phyloP scores from a whole-genome alignment of 78 protist species.

The Salpingoeca rosetta region DNA sequence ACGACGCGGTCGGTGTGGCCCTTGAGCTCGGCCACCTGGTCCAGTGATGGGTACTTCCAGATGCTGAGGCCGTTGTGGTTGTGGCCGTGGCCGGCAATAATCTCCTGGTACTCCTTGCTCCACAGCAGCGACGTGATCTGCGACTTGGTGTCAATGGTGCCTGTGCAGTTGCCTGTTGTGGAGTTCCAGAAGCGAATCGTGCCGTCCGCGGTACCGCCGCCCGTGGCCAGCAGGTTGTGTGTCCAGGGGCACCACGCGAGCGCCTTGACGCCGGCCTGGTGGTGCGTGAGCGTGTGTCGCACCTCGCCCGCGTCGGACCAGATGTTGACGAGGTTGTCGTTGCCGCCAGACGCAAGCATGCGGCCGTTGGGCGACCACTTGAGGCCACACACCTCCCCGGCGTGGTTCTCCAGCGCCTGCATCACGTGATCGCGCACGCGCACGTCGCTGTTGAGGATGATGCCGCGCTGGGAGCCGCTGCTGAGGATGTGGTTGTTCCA shows the following conservation, averaged over 20 bases:
- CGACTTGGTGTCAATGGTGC: constrained; percentile 79
- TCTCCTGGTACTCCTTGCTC: constrained; percentile 76
- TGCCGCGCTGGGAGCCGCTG: constrained; percentile 79
- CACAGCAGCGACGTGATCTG: constrained; percentile 94
- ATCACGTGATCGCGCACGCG: constrained; percentile 66
- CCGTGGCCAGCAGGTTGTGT: constrained; percentile 87
- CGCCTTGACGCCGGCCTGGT: constrained; percentile 81
- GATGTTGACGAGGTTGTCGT: constrained; percentile 93
- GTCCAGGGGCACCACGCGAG: constrained; percentile 98
- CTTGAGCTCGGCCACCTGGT: constrained; percentile 78
- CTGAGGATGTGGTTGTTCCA: constrained; percentile 91
- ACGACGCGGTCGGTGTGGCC: constrained; percentile 96
- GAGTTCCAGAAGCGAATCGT: constrained; percentile 96
- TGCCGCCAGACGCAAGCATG: constrained; percentile 97
- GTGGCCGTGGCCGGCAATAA: constrained; percentile 97
- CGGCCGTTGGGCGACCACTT: constrained; percentile 91
- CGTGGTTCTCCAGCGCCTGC: constrained; percentile 42
- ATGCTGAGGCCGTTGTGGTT: constrained; percentile 89
- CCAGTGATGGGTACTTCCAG: constrained; percentile 97
- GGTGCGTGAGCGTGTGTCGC: constrained; percentile 20
- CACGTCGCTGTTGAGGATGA: constrained; percentile 86
- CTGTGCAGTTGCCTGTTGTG: constrained; percentile 64
- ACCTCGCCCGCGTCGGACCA: constrained; percentile 60
- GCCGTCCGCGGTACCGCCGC: constrained; percentile 99
- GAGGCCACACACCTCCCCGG: constrained; percentile 92